Conservation (phyloP, 345 rosid genomes). For the Populus davidiana region DNA sequence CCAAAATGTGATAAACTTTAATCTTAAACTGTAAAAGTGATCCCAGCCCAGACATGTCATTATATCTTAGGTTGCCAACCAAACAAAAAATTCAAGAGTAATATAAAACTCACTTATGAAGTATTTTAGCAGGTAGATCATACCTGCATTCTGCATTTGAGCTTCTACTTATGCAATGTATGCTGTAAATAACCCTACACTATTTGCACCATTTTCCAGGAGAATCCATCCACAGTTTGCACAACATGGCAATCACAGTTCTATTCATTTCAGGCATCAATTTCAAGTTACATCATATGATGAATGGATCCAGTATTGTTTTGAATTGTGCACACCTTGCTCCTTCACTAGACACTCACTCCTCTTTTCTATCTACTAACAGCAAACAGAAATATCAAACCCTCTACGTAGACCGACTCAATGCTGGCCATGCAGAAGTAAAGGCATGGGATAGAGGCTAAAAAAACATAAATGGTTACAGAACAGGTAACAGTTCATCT, state of each 20-base stretch:
- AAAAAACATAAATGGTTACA: not conserved
- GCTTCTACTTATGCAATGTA: not conserved
- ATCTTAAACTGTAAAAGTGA: not conserved
- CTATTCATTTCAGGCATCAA: not conserved
- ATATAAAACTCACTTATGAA: not conserved
- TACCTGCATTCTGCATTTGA: not conserved
- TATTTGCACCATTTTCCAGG: not conserved
- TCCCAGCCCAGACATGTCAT: not conserved
- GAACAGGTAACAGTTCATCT: not conserved
- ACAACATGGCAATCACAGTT: not conserved
- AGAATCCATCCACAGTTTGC: not conserved
- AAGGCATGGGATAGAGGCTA: too few species aligned
- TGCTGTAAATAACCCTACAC: not conserved
- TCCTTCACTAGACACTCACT: not conserved
- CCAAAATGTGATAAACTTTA: not conserved
- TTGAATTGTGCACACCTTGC: not conserved
- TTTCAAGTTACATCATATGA: not conserved
- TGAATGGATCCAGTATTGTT: not conserved
- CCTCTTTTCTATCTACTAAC: not conserved
- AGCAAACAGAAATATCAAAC: not conserved
- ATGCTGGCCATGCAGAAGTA: not conserved
- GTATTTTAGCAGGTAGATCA: not conserved
- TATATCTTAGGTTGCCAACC: not conserved
- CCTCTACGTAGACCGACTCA: not conserved
- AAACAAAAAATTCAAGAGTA: not conserved